A percentile compares a stretch with the other conserved stretches of the same genome.
These are phyloP conservation scores for Triticum urartu DNA, from an alignment of 176 grass and related monocot genomes.

Conservation along the genomic window DNA sequence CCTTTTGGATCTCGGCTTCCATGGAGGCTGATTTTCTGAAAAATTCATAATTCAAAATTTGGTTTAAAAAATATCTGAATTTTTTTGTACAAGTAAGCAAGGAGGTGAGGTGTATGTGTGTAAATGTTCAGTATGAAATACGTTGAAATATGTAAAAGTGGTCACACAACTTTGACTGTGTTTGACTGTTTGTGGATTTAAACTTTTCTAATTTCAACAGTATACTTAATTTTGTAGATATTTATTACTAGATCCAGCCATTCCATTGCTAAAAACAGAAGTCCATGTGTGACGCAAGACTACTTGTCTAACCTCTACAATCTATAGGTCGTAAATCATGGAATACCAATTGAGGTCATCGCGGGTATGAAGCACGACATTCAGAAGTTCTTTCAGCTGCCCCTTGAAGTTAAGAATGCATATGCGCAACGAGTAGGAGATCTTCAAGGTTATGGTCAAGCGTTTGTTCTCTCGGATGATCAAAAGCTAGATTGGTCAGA, in stretches of 20 bases:
- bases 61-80: too few species aligned
- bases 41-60: too few species aligned
- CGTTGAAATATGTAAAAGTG: too few species aligned
- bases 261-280: neutral
- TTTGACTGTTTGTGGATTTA: neutral
- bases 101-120: too few species aligned
- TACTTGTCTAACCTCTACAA: neutral
- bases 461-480: conserved; percentile 33
- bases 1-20: too few species aligned
- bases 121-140: too few species aligned
- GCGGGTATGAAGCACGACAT: conserved; percentile 29
- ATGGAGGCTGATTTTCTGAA: too few species aligned
- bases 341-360: conserved; percentile 36
- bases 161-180: neutral
- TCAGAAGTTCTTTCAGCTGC: conserved; percentile 43
- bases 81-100: too few species aligned
- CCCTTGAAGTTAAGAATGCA: conserved; percentile 36
- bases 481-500: conserved; percentile 70
- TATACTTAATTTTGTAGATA: neutral
- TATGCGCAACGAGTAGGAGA: conserved; percentile 40
- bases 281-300: neutral
- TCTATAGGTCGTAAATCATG: conserved; percentile 49
- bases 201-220: neutral
- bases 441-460: conserved; percentile 55
- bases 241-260: neutral